Percentiles rank a stretch among this genome's conserved stretches.
Evolutionary conservation across 176 grass and related monocot genomes (phyloP).

Genomic region (Triticum aestivum): IWGSC_CS_RefSeq_v2.1 NC_057798.1:203801159-203801658

Average conservation of each 20-base stretch:
- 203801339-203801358: conserved; percentile 71
- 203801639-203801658: conserved; percentile 90
- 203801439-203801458: conserved; percentile 88
- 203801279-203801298: conserved; percentile 66
- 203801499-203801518: conserved; percentile 92
- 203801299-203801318: conserved; percentile 74
- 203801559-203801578: conserved; percentile 62
- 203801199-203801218: conserved; percentile 94
- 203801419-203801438: conserved; percentile 88
- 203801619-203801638: conserved; percentile 88
- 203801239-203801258: conserved; percentile 66
- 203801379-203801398: conserved; percentile 89
- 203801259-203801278: conserved; percentile 84
- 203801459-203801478: conserved; percentile 94
- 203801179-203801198: conserved; percentile 68
- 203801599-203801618: conserved; percentile 63
- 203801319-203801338: conserved; percentile 82
- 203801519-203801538: conserved; percentile 82
- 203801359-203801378: conserved; percentile 90
- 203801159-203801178: conserved; percentile 59
- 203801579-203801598: conserved; percentile 86
- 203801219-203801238: conserved; percentile 82
- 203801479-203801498: conserved; percentile 71
- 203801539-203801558: conserved; percentile 69
- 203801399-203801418: conserved; percentile 88